Percentiles rank a stretch among this genome's conserved stretches.
phyloP scores from a whole-genome alignment of 2,329 filamentous ascomycete species.

The Pseudogymnoascus sp. region DNA sequence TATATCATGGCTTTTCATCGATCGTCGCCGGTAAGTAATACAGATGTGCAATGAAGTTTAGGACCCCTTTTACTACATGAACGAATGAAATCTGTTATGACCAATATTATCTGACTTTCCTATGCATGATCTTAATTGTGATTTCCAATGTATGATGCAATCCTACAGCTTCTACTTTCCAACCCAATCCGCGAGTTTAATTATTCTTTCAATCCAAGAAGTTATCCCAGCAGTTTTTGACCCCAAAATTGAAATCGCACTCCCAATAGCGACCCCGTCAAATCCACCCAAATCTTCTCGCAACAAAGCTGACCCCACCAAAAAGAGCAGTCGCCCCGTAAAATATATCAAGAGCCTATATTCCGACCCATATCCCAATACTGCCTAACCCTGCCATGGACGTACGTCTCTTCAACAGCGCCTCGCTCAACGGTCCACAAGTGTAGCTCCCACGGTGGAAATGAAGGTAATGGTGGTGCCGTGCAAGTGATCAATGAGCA shows the following conservation, averaged over 20 bases:
- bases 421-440: too few species aligned
- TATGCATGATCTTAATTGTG: neutral
- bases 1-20: constrained; percentile 6
- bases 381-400: too few species aligned
- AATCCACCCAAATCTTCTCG: neutral
- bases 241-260: neutral
- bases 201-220: neutral
- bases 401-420: too few species aligned
- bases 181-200: neutral
- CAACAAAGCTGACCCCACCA: too few species aligned
- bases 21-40: constrained; percentile 7
- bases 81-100: constrained; percentile 1
- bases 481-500: neutral
- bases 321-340: too few species aligned
- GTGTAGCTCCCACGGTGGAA: neutral
- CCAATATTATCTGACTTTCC: neutral
- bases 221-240: neutral
- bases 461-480: neutral
- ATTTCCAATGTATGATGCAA: neutral
- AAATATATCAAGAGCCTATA: too few species aligned
- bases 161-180: neutral
- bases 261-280: neutral
- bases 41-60: constrained; percentile 7
- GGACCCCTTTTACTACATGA: neutral
- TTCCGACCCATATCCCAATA: too few species aligned